A percentile compares a stretch with the other conserved stretches of the same genome.
phyloP scores from a whole-genome alignment of 1,284 basidiomycete genomes.

The Ustilago lituana region DNA sequence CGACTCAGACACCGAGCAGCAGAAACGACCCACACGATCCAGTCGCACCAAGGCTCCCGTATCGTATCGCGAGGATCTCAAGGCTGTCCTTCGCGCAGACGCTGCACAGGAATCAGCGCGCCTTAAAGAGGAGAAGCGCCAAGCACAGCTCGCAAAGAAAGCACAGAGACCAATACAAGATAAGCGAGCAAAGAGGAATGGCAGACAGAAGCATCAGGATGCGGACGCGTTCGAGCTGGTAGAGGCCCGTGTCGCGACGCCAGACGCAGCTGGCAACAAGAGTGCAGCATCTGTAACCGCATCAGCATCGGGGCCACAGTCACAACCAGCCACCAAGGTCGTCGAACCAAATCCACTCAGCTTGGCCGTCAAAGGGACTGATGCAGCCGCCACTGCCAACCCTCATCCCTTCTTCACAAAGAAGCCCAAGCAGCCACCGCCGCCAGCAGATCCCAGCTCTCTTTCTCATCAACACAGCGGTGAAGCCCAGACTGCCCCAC shows the following conservation, averaged over 20 bases:
- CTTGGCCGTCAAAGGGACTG: conserved; percentile 34
- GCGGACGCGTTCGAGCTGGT: conserved; percentile 25
- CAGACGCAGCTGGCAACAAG: too few species aligned
- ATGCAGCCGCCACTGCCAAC: conserved; percentile 6
- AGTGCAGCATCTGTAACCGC: neutral
- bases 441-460: too few species aligned
- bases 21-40: conserved; percentile 20
- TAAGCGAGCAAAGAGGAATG: neutral
- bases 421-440: conserved; percentile 14
- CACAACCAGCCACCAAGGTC: conserved; percentile 1
- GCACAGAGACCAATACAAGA: neutral
- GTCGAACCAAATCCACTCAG: conserved; percentile 26
- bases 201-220: neutral
- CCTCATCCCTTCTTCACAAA: conserved; percentile 42
- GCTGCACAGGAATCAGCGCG: conserved; percentile 24
- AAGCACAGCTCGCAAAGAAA: conserved; percentile 8
- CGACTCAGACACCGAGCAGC: conserved; percentile 1
- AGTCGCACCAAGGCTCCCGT: conserved; percentile 25
- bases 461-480: too few species aligned
- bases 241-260: conserved; percentile 5
- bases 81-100: conserved; percentile 45
- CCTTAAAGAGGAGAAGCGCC: conserved; percentile 19
- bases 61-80: conserved; percentile 45
- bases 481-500: too few species aligned
- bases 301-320: neutral